A percentile compares a stretch with the other conserved stretches of the same genome.
These are phyloP conservation scores for Pythium aquatile DNA, from an alignment of 352 stramenopile genomes.

Conservation along the genomic window DNA sequence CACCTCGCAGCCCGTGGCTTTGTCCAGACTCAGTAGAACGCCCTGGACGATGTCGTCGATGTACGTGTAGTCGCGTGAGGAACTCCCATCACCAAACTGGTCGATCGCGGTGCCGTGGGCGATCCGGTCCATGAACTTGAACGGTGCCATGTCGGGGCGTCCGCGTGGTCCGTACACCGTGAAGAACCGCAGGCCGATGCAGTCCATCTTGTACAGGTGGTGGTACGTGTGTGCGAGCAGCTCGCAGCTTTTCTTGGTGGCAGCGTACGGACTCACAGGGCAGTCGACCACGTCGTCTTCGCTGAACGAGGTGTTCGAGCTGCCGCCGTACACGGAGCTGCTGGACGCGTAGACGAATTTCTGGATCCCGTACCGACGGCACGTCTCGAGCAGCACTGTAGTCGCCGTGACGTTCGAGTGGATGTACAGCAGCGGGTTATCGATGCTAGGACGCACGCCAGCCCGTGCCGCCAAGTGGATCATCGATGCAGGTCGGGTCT, in stretches of 20 bases:
- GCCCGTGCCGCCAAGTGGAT: constrained; percentile 96
- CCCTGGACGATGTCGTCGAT: constrained; percentile 98
- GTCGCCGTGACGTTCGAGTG: constrained; percentile 96
- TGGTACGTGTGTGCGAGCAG: constrained; percentile 97
- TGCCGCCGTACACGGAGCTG: constrained; percentile 95
- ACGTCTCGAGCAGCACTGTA: constrained; percentile 92
- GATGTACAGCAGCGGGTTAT: constrained; percentile 98
- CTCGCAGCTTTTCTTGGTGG: constrained; percentile 97
- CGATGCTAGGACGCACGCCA: constrained; percentile 96
- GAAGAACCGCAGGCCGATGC: constrained; percentile 97
- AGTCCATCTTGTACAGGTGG: constrained; percentile 94
- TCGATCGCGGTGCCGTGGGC: constrained; percentile 90
- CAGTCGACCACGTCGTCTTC: constrained; percentile 90
- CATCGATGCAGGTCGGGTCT: constrained; percentile 80
- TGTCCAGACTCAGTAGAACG: constrained; percentile 79
- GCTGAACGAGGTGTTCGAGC: constrained; percentile 89
- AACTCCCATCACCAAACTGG: constrained; percentile 96
- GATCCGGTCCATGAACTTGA: constrained; percentile 98
- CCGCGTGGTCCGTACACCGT: constrained; percentile 97
- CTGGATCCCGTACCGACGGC: constrained; percentile 80
- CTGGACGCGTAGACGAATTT: constrained; percentile 97
- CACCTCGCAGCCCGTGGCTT: constrained; percentile 86
- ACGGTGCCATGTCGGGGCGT: constrained; percentile 97
- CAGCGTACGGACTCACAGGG: constrained; percentile 95
- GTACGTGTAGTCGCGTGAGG: constrained; percentile 97